phyloP scores from a whole-genome alignment of 2,329 filamentous ascomycete species.

The Simplicillium aogashimaense region DNA sequence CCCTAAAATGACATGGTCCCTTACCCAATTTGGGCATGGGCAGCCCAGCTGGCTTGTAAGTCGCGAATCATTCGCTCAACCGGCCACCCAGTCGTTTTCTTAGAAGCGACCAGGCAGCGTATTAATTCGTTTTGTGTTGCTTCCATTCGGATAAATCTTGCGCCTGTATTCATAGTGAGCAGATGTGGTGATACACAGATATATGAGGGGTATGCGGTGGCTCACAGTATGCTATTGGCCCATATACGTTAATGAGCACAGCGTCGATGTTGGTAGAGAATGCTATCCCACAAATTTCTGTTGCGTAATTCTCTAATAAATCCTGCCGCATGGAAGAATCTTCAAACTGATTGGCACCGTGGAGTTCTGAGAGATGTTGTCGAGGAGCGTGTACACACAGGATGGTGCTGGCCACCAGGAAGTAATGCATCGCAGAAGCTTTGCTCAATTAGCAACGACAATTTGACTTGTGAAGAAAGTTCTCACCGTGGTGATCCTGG shows the following conservation, averaged over 20 bases:
- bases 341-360: too few relatives aligned
- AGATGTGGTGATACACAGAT: background rate
- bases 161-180: constrained; percentile 11
- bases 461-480: background rate
- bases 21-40: background rate
- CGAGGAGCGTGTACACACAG: constrained; percentile 12
- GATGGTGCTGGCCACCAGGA: constrained; percentile 23
- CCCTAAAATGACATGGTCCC: background rate
- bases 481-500: constrained; percentile 30
- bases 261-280: constrained; percentile 30
- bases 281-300: constrained; percentile 31
- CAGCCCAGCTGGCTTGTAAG: constrained; percentile 17
- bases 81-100: constrained; percentile 26
- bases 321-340: constrained; percentile 7
- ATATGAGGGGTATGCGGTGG: too few relatives aligned
- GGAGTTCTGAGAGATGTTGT: background rate
- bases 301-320: constrained; percentile 21
- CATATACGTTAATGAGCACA: constrained; percentile 37
- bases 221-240: constrained; percentile 35
- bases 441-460: background rate
- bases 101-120: constrained; percentile 21
- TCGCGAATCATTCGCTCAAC: constrained; percentile 21
- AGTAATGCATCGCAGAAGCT: constrained; percentile 34
- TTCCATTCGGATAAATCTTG: constrained; percentile 17
- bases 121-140: constrained; percentile 19